phyloP scores from a whole-genome alignment of 768 basidiomycete genomes.

The Candolleomyces efflorescens region DNA sequence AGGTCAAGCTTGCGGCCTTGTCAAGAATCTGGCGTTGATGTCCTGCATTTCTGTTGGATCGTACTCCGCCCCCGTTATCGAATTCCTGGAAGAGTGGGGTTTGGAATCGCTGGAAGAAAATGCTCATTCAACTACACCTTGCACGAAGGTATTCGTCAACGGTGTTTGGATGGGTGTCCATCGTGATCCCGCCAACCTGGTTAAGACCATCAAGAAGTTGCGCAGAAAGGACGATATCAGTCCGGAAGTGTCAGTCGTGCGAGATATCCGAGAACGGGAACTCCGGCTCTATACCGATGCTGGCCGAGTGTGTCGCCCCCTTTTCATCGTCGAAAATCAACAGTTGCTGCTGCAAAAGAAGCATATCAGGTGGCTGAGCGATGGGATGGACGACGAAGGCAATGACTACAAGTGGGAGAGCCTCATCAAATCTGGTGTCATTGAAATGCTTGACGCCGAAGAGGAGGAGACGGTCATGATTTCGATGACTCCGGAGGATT shows the following conservation, averaged over 20 bases:
- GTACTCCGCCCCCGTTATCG: conserved; percentile 91
- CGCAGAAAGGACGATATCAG: conserved; percentile 93
- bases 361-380: conserved; percentile 70
- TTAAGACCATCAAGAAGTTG: conserved; percentile 89
- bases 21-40: conserved; percentile 98
- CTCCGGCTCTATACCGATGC: conserved; percentile 94
- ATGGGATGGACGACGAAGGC: conserved; percentile 55
- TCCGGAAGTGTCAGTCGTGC: conserved; percentile 94
- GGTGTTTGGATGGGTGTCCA: conserved; percentile 99
- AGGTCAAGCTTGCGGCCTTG: conserved; percentile 98
- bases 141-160: conserved; percentile 97
- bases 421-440: conserved; percentile 79
- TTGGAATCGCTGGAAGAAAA: conserved; percentile 94
- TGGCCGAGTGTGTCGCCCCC: conserved; percentile 92
- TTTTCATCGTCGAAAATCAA: conserved; percentile 95
- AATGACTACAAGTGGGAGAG: conserved; percentile 79
- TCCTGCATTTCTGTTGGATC: conserved; percentile 97
- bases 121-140: conserved; percentile 74
- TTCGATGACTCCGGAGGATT: conserved; percentile 95
- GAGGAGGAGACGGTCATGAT: conserved; percentile 99
- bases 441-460: conserved; percentile 95
- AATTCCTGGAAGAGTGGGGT: conserved; percentile 99
- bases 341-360: conserved; percentile 79
- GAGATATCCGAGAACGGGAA: conserved; percentile 96
- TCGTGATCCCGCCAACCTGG: conserved; percentile 87